Percentiles rank a stretch among this genome's conserved stretches.
phyloP scores from a whole-genome alignment of 2,329 filamentous ascomycete species.

The Teratosphaeria pseudoeucalypti region DNA sequence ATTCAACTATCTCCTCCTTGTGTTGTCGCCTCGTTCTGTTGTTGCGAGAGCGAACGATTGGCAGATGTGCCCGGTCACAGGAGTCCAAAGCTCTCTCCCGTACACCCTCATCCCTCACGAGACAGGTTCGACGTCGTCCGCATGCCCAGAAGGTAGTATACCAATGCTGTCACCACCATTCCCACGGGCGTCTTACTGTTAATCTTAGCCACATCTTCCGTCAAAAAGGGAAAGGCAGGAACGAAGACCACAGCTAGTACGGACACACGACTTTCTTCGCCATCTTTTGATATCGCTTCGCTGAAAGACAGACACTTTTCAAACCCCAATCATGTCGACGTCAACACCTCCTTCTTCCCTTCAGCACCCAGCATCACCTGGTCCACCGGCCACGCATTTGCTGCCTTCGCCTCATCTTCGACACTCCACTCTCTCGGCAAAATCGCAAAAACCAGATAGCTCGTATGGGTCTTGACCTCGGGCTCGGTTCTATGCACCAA shows the following conservation, averaged over 20 bases:
- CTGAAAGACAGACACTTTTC: not conserved
- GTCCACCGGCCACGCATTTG: conserved; percentile 7
- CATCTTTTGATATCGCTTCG: not conserved
- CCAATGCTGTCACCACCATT: not conserved
- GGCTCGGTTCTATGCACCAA: conserved; percentile 72
- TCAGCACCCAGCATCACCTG: not conserved
- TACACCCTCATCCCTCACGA: not conserved
- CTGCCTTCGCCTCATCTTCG: conserved; percentile 57
- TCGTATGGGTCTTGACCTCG: conserved; percentile 91
- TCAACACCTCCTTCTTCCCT: not conserved
- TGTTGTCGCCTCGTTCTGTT: not conserved
- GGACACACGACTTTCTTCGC: not conserved
- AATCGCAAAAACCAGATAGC: conserved; percentile 89
- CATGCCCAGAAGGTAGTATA: not conserved
- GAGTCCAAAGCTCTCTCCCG: not conserved
- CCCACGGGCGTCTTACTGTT: not conserved
- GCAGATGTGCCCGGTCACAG: not conserved
- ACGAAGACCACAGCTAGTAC: not conserved
- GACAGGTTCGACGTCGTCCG: not conserved
- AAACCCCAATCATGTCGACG: not conserved
- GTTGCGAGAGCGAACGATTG: not conserved
- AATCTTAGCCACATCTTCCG: not conserved
- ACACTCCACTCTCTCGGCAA: conserved; percentile 78
- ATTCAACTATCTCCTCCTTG: not conserved
- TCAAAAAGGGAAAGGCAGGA: not conserved